These are phyloP conservation scores for Paradendryphiella salina DNA, from an alignment of 2,329 filamentous ascomycete species.

Conservation along the genomic window DNA sequence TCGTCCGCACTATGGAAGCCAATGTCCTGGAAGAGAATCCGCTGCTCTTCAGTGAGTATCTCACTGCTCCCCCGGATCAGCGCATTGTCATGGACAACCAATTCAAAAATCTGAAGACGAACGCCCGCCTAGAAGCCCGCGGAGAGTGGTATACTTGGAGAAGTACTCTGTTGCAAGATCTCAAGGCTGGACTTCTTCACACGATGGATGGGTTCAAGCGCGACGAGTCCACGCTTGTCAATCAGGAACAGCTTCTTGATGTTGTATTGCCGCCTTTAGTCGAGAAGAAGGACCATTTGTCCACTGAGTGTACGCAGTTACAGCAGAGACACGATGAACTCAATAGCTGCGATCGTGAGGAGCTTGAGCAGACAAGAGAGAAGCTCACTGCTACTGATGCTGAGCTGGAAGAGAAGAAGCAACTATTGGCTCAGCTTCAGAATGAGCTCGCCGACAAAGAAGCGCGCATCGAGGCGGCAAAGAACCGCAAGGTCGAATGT, in stretches of 20 bases:
- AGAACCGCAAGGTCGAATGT: slow-evolving; percentile 69
- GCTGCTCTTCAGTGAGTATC: slow-evolving; percentile 87
- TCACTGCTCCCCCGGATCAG: slow-evolving; percentile 79
- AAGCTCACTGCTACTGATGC: slow-evolving; percentile 66
- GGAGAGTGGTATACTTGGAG: slow-evolving; percentile 99
- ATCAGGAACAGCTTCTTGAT: slow-evolving; percentile 70
- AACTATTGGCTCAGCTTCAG: slow-evolving; percentile 67
- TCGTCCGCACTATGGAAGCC: slow-evolving; percentile 86
- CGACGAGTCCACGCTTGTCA: slow-evolving; percentile 68
- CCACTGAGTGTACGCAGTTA: slow-evolving; percentile 67
- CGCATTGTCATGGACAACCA: slow-evolving; percentile 90
- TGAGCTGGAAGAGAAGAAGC: slow-evolving; percentile 71
- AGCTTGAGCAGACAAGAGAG: slow-evolving; percentile 73
- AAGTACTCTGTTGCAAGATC: slow-evolving; percentile 79
- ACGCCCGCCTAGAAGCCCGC: slow-evolving; percentile 86
- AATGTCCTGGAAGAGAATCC: slow-evolving; percentile 91
- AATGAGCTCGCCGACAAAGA: slow-evolving; percentile 70
- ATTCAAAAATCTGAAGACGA: slow-evolving; percentile 95
- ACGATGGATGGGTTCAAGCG: slow-evolving; percentile 75
- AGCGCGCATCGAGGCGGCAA: slow-evolving; percentile 62
- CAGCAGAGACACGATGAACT: slow-evolving; percentile 73
- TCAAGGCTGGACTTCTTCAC: slow-evolving; percentile 77
- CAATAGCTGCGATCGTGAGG: slow-evolving; percentile 77
- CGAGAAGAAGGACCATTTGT: slow-evolving; percentile 63
- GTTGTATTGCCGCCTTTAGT: slow-evolving; percentile 67